Percentiles rank a stretch among this genome's conserved stretches.
These are phyloP conservation scores for Stentor coeruleus DNA, from an alignment of 73 alveolate genomes.

Conservation along the genomic window DNA sequence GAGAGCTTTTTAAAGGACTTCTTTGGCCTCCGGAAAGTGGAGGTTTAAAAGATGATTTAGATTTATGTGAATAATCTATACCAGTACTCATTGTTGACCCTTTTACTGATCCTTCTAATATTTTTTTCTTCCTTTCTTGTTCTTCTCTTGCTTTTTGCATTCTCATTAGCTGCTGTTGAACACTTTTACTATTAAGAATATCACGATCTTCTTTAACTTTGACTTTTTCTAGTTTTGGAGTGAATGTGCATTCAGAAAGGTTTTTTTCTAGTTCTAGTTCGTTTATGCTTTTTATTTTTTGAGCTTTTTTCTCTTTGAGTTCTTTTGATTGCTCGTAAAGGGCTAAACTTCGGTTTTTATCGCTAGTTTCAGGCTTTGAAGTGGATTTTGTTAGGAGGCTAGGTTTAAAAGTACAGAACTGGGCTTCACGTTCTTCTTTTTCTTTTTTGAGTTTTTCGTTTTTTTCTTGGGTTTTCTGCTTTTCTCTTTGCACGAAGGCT, in stretches of 20 bases:
- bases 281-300: background rate
- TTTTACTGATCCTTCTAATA: background rate
- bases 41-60: no score
- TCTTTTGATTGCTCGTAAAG: slow-evolving; percentile 3
- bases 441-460: background rate
- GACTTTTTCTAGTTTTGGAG: slow-evolving; percentile 10
- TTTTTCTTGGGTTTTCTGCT: slow-evolving; percentile 7
- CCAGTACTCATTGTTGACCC: no score
- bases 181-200: background rate
- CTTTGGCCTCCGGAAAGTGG: no score
- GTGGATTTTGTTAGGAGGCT: background rate
- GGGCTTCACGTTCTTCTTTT: background rate
- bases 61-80: no score
- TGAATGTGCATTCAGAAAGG: slow-evolving; percentile 8
- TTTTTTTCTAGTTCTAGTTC: slow-evolving; percentile 13
- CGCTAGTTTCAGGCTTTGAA: background rate
- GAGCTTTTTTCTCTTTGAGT: background rate
- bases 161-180: background rate
- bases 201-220: background rate
- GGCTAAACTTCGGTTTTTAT: background rate
- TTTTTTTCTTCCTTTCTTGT: slow-evolving; percentile 1
- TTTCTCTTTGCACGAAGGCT: background rate
- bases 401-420: slow-evolving; percentile 16
- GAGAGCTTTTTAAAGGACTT: no score
- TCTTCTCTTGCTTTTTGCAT: slow-evolving; percentile 16